Base-by-base conservation (phyloP, 192 early-diverging fungal species). In the Helicostylum pulchrum region DNA sequence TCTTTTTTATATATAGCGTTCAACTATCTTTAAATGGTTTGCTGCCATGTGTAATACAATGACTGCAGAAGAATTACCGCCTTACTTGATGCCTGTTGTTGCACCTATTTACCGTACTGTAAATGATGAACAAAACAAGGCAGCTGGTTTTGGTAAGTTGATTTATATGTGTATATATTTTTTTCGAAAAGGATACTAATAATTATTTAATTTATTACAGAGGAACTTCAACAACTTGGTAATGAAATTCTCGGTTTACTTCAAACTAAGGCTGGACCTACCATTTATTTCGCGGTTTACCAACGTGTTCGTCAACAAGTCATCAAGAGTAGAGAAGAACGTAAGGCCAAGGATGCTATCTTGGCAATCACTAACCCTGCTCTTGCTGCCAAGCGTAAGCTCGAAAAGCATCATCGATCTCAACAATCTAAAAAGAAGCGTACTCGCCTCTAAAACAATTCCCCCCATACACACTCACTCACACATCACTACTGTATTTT, bases 1-100 rank as follows among this genome's bases (percentile, higher is more conserved):
- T n/a, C 60, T 67, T 62, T 65, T 73, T 39, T 48, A 53, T 58
- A 52, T 55, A 53, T 79, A 94, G 86, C 81, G 92, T 50, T 83
- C 80, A 23, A 88, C 80, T 53, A 82, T 93, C n/a, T 98, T 94
- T 80, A 87, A 94, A 66, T 94, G 87, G 85, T 94, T 93, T 79
- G 96, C 94, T 31, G 94, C 94, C 9, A 86, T 96, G 70, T 74
- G 82, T 30, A 82, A 82, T 14, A 76, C 84, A n/a, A 76, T 96
- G 10, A 79, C 82, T 2, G 44, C 82, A 10, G 57, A 76, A 1
- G 75, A 88, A 15, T 70, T 90, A 26, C 57, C 64, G n/a, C 69
- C 82, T 2, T 93, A 91, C 62, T 63, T 96, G 30, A 71, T 80
- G 62, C 73, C 87, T 1, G 88, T 94, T 23, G 77, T 96, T 21